phyloP scores from a whole-genome alignment of 371 early-diverging fungal genomes.

The Nematocida sp. region DNA sequence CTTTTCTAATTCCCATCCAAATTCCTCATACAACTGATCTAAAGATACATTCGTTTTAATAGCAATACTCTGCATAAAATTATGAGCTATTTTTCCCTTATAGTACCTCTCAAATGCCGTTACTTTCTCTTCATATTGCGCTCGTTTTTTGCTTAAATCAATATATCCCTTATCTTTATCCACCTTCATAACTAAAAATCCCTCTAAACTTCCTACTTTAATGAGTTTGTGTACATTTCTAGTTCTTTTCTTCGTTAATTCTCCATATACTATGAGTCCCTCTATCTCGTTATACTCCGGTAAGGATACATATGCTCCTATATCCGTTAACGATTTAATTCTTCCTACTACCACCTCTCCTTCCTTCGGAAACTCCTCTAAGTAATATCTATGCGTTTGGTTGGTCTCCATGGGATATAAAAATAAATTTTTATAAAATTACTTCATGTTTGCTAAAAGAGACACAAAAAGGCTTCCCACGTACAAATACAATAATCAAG shows the following conservation, averaged over 20 bases:
- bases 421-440: conserved; percentile 8
- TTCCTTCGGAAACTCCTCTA: conserved; percentile 84
- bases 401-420: conserved; percentile 44
- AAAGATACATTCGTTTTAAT: conserved; percentile 74
- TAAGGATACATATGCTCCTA: conserved; percentile 88
- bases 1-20: conserved; percentile 92
- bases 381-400: conserved; percentile 65
- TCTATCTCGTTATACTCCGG: conserved; percentile 80
- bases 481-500: conserved; percentile 75
- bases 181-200: conserved; percentile 88
- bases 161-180: conserved; percentile 98
- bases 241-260: conserved; percentile 89
- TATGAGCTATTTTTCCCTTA: conserved; percentile 83
- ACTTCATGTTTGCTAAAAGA: conserved; percentile 8
- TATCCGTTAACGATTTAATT: conserved; percentile 87
- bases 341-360: conserved; percentile 96
- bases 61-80: conserved; percentile 78
- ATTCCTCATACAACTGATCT: conserved; percentile 77
- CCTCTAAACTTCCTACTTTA: conserved; percentile 88
- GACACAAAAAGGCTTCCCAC: conserved; percentile 69
- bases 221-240: conserved; percentile 91
- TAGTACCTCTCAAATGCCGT: conserved; percentile 87
- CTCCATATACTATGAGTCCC: conserved; percentile 90
- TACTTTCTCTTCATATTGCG: conserved; percentile 84
- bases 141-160: conserved; percentile 92